These are phyloP conservation scores for Immersiella caudata DNA, from an alignment of 495 filamentous ascomycete species.

Conservation along the genomic window DNA sequence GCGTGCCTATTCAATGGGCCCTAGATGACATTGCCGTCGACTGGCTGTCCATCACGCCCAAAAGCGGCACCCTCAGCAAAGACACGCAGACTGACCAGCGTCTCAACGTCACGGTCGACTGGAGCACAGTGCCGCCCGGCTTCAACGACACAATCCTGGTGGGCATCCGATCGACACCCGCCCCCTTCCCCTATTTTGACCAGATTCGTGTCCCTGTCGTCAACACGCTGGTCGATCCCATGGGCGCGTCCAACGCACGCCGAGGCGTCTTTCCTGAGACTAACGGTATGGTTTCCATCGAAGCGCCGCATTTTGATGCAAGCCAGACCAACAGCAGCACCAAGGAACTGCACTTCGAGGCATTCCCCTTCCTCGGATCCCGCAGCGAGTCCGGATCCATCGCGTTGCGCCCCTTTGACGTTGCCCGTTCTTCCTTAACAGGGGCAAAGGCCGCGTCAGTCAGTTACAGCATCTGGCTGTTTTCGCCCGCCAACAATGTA, in stretches of 20 bases:
- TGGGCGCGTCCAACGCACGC: slow-evolving; percentile 31
- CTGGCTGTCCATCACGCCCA: slow-evolving; percentile 55
- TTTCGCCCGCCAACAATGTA: slow-evolving; percentile 42
- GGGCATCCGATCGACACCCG: slow-evolving; percentile 48
- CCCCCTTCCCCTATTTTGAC: slow-evolving; percentile 53
- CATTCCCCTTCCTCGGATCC: slow-evolving; percentile 48
- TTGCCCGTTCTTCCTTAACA: slow-evolving; percentile 35
- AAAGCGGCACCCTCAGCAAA: slow-evolving; percentile 47
- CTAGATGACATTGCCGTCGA: slow-evolving; percentile 40
- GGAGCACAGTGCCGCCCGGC: slow-evolving; percentile 49
- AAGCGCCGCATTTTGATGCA: slow-evolving; percentile 51
- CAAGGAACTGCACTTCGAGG: slow-evolving; percentile 32
- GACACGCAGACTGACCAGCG: slow-evolving; percentile 47
- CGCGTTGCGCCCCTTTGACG: slow-evolving; percentile 51
- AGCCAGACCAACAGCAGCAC: slow-evolving; percentile 28
- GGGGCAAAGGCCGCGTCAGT: slow-evolving; percentile 43
- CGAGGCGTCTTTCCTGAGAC: slow-evolving; percentile 53
- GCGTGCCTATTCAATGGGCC: slow-evolving; percentile 49
- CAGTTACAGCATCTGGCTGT: slow-evolving; percentile 59
- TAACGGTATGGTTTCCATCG: slow-evolving; percentile 56
- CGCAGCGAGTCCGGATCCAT: slow-evolving; percentile 52
- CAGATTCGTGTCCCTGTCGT: slow-evolving; percentile 55
- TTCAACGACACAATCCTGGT: slow-evolving; percentile 45
- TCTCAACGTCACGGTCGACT: slow-evolving; percentile 57
- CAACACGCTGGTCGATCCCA: slow-evolving; percentile 39